A percentile compares a stretch with the other conserved stretches of the same genome.
Evolutionary conservation across 805 yeast species (phyloP).

Genomic region (Kluyveromyces siamensis): DNA sequence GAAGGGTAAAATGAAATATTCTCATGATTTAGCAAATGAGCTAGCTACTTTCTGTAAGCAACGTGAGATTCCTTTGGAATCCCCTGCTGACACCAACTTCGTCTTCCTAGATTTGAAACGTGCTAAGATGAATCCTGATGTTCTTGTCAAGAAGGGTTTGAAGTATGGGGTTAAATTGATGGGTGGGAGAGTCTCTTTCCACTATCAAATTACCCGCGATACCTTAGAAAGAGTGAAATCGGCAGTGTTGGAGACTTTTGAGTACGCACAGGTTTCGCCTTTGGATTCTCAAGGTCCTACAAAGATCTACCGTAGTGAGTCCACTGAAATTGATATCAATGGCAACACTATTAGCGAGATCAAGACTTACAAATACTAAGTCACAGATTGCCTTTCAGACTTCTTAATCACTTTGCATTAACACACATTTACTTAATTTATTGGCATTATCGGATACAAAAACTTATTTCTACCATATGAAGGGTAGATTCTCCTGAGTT

Average conservation of each 20-base stretch:
- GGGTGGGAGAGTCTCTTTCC: constrained; percentile 78
- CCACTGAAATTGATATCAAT: constrained; percentile 27
- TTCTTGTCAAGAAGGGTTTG: constrained; percentile 43
- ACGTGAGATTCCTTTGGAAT: constrained; percentile 48
- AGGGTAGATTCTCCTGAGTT: constrained; percentile 2
- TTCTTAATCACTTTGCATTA: background rate
- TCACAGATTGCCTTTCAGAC: background rate
- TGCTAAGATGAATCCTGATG: constrained; percentile 48
- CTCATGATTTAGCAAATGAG: constrained; percentile 43
- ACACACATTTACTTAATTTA: background rate
- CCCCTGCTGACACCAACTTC: constrained; percentile 80
- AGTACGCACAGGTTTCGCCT: constrained; percentile 46
- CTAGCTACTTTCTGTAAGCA: constrained; percentile 44
- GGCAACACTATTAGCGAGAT: constrained; percentile 25
- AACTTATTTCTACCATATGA: constrained; percentile 3
- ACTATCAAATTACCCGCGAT: constrained; percentile 51
- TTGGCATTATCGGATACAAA: constrained; percentile 6
- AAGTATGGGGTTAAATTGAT: constrained; percentile 54
- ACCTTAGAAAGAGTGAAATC: constrained; percentile 48
- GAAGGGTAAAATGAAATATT: constrained; percentile 37
- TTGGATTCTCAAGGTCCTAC: constrained; percentile 40
- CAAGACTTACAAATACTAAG: constrained; percentile 26
- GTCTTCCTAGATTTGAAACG: constrained; percentile 58
- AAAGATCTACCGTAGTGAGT: constrained; percentile 35
- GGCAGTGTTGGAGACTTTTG: constrained; percentile 48